phyloP scores from a whole-genome alignment of 768 basidiomycete genomes.

The Leccinellum albellum region DNA sequence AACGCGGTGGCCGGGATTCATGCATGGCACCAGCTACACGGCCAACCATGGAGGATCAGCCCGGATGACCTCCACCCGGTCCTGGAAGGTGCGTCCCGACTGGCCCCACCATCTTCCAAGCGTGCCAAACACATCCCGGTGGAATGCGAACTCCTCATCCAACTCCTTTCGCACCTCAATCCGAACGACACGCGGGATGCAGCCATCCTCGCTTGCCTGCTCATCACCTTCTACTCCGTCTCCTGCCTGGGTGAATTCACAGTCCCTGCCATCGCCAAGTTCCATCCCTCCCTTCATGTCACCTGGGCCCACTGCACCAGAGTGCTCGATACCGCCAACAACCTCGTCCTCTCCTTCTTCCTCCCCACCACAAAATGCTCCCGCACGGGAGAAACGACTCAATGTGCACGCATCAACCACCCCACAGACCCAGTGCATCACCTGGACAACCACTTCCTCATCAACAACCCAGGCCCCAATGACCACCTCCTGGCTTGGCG shows the following conservation, averaged over 20 bases:
- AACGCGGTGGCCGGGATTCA: constrained; percentile 39
- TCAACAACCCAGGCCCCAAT: not conserved
- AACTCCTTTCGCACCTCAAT: constrained; percentile 18
- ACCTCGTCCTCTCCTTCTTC: not conserved
- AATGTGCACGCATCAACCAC: not conserved
- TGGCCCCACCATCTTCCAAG: not conserved
- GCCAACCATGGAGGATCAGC: not conserved
- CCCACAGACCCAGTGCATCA: not conserved
- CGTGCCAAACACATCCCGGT: not conserved
- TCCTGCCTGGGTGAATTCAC: not conserved
- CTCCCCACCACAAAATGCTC: not conserved
- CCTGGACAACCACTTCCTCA: not conserved
- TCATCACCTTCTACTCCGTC: not conserved
- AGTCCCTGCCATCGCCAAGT: no score
- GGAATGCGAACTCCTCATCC: not conserved
- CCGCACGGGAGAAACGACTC: not conserved
- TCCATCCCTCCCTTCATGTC: not conserved
- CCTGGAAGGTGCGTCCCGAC: not conserved
- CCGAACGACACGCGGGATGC: not conserved
- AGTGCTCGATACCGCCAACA: not conserved
- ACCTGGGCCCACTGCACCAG: fast-evolving
- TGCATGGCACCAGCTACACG: constrained; percentile 43
- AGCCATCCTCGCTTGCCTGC: not conserved
- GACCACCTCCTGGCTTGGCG: constrained; percentile 1
- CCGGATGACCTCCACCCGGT: constrained; percentile 8